Evolutionary conservation across 1,139 yeast genomes (phyloP).

Genomic region (Hansenula sp.): DNA sequence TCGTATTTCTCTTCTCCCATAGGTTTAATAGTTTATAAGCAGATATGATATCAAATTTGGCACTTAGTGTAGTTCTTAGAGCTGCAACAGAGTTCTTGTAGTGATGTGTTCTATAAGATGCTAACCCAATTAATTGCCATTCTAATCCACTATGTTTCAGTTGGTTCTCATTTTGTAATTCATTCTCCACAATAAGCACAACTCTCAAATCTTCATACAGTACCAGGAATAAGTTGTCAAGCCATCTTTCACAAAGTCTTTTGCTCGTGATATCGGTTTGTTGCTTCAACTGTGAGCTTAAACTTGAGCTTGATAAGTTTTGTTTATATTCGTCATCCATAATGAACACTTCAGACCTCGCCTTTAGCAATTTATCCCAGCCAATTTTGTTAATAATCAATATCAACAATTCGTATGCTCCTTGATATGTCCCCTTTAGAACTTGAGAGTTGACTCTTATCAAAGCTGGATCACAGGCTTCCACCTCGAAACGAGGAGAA

Average conservation of each 20-base stretch:
- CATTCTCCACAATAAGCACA: conserved; percentile 84
- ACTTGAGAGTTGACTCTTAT: conserved; percentile 72
- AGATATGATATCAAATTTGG: conserved; percentile 66
- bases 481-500: conserved; percentile 37
- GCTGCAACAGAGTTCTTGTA: conserved; percentile 81
- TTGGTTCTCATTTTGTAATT: conserved; percentile 65
- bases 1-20: conserved; percentile 20
- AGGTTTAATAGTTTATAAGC: conserved; percentile 31
- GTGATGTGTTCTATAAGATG: conserved; percentile 77
- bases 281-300: not conserved
- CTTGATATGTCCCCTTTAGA: conserved; percentile 73
- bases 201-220: conserved; percentile 86
- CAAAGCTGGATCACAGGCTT: conserved; percentile 62
- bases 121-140: conserved; percentile 89
- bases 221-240: conserved; percentile 82
- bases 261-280: conserved; percentile 46
- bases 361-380: conserved; percentile 81
- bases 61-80: conserved; percentile 64
- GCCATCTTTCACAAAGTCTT: conserved; percentile 91
- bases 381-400: conserved; percentile 67
- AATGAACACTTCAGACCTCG: conserved; percentile 82
- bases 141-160: conserved; percentile 80
- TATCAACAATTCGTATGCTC: conserved; percentile 70
- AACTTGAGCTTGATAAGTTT: conserved; percentile 13
- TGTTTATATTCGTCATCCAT: conserved; percentile 84